phyloP scores from a whole-genome alignment of 2,329 filamentous ascomycete species.

The Calcarisporium arbuscula region DNA sequence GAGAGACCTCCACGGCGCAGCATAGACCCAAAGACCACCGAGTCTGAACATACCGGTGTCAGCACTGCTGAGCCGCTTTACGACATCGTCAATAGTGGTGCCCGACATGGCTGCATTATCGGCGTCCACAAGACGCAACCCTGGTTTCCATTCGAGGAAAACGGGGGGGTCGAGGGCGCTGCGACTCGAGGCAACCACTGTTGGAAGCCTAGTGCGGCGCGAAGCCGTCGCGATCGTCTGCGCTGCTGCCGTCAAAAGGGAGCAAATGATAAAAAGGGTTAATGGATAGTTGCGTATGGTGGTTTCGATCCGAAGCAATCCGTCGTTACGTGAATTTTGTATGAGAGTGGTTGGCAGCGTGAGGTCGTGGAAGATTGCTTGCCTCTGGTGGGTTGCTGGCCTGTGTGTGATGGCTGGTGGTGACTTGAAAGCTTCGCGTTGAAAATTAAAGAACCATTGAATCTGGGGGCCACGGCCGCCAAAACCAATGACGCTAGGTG shows the following conservation, averaged over 20 bases:
- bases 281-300: no score
- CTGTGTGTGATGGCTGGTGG: slow-evolving; percentile 5
- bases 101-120: slow-evolving; percentile 54
- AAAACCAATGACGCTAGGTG: slow-evolving; percentile 36
- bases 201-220: no score
- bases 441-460: slow-evolving; percentile 33
- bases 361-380: slow-evolving; percentile 7
- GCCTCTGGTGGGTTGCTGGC: slow-evolving; percentile 8
- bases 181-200: no score
- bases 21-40: slow-evolving; percentile 6
- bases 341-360: slow-evolving; percentile 4
- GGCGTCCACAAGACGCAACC: slow-evolving; percentile 28
- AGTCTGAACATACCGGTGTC: slow-evolving; percentile 44
- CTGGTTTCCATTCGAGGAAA: slow-evolving; percentile 28
- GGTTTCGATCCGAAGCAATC: no score
- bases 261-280: slow-evolving; percentile 2
- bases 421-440: slow-evolving; percentile 20
- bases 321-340: no score
- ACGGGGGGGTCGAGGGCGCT: no score
- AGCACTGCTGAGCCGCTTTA: slow-evolving; percentile 50
- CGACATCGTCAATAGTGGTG: slow-evolving; percentile 55
- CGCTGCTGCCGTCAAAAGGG: slow-evolving; percentile 6
- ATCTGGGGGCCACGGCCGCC: slow-evolving; percentile 32
- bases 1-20: slow-evolving; percentile 14
- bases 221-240: slow-evolving; percentile 15